phyloP scores from a whole-genome alignment of 495 filamentous ascomycete genomes.

The Melanomma pulvis-pyrius region DNA sequence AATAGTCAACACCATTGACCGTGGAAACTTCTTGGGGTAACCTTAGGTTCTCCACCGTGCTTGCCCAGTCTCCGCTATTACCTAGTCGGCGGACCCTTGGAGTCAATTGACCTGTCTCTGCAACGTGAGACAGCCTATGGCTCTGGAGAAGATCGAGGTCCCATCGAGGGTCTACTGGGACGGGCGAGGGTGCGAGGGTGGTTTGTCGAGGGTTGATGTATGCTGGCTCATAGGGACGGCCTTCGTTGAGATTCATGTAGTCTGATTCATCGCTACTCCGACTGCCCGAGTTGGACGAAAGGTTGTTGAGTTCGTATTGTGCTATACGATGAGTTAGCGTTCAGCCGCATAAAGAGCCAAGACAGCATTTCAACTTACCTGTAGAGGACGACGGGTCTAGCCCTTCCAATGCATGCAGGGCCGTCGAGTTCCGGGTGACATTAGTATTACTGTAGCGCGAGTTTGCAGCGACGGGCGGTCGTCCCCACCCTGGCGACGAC shows the following conservation, averaged over 20 bases:
- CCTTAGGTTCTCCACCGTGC: slow-evolving; percentile 26
- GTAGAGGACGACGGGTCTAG: slow-evolving; percentile 16
- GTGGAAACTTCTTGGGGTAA: slow-evolving; percentile 23
- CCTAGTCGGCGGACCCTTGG: slow-evolving; percentile 42
- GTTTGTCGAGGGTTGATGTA: slow-evolving; percentile 26
- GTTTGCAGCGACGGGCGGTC: neutral
- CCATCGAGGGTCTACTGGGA: slow-evolving; percentile 21
- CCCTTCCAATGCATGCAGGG: slow-evolving; percentile 38
- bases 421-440: slow-evolving; percentile 30
- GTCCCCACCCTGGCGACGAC: slow-evolving; percentile 23
- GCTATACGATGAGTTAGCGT: slow-evolving; percentile 18
- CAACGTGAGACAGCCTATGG: slow-evolving; percentile 50
- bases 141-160: slow-evolving; percentile 49
- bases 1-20: slow-evolving; percentile 38
- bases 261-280: slow-evolving; percentile 36
- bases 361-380: slow-evolving; percentile 13
- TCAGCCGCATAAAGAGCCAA: neutral
- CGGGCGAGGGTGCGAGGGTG: neutral
- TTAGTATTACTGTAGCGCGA: slow-evolving; percentile 34
- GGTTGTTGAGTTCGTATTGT: slow-evolving; percentile 5
- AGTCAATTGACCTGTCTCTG: slow-evolving; percentile 53
- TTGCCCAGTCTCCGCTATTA: slow-evolving; percentile 37
- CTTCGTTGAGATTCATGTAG: slow-evolving; percentile 11
- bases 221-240: slow-evolving; percentile 32
- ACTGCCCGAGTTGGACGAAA: slow-evolving; percentile 19